A percentile compares a stretch with the other conserved stretches of the same genome.
Evolutionary conservation across 768 basidiomycete species (phyloP).

Genomic region (Mycena maculata): DNA sequence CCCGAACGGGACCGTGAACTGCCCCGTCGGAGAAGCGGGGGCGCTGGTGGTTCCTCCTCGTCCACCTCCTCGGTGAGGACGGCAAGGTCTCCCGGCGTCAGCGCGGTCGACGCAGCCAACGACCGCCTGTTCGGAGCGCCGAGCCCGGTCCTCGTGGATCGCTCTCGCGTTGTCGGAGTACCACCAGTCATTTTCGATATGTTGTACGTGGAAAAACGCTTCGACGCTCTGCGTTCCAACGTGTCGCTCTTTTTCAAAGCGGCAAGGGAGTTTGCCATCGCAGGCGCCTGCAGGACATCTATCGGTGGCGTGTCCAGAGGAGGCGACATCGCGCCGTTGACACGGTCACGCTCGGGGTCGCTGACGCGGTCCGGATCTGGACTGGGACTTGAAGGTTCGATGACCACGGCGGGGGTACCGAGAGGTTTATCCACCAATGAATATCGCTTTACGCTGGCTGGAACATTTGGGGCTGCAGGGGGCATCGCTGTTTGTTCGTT

Average conservation of each 20-base stretch:
- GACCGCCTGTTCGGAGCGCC: constrained; percentile 73
- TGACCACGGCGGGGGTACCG: constrained; percentile 64
- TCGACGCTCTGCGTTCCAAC: constrained; percentile 91
- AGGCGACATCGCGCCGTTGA: constrained; percentile 45
- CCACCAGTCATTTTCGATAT: constrained; percentile 92
- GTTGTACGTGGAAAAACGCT: constrained; percentile 95
- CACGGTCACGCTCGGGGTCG: constrained; percentile 35
- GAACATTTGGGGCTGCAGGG: constrained; percentile 57
- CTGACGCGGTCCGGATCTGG: constrained; percentile 49
- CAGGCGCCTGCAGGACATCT: constrained; percentile 62
- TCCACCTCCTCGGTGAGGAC: constrained; percentile 83
- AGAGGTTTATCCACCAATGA: constrained; percentile 82
- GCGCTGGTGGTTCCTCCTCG: constrained; percentile 56
- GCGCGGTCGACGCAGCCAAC: constrained; percentile 68
- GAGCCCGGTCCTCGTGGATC: constrained; percentile 53
- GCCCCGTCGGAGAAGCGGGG: constrained; percentile 39
- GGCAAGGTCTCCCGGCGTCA: constrained; percentile 78
- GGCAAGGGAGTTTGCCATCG: constrained; percentile 83
- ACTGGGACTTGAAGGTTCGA: constrained; percentile 59
- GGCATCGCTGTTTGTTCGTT: constrained; percentile 38
- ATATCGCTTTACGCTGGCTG: constrained; percentile 80
- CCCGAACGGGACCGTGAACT: constrained; percentile 46
- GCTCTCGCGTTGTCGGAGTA: constrained; percentile 57
- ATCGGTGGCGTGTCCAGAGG: constrained; percentile 54
- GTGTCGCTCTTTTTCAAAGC: constrained; percentile 89